phyloP scores from a whole-genome alignment of 768 basidiomycete species.

The Paxillus rubicundulus region DNA sequence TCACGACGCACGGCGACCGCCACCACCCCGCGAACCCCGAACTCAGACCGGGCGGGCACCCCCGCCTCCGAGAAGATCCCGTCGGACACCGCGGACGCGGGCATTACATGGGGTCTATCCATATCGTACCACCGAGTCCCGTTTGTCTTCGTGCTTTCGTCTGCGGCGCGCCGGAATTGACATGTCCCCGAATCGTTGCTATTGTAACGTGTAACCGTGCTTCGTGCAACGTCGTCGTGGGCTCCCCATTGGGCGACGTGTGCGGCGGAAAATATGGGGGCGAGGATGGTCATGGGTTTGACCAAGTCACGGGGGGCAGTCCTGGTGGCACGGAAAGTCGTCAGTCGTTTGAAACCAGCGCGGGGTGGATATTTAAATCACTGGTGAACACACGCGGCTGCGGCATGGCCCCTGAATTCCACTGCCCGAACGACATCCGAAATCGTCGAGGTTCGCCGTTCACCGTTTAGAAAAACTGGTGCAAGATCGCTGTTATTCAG shows the following conservation, averaged over 20 bases:
- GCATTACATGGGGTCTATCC: neutral
- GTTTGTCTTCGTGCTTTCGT: neutral
- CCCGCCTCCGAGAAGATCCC: neutral
- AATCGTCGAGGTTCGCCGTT: no score
- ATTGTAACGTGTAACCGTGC: neutral
- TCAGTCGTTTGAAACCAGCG: no score
- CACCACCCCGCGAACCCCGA: no score
- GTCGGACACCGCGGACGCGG: no score
- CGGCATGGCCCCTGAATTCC: slow-evolving; percentile 8
- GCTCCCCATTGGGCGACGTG: slow-evolving; percentile 28
- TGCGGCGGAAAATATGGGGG: slow-evolving; percentile 32
- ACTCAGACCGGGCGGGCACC: no score
- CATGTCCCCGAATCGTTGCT: neutral
- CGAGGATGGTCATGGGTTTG: neutral
- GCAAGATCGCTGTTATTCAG: no score
- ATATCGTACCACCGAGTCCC: neutral
- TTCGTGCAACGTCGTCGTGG: neutral
- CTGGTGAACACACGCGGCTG: slow-evolving; percentile 7
- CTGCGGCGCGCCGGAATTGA: no score
- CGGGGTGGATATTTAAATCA: no score
- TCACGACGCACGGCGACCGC: no score
- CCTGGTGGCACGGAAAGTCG: no score
- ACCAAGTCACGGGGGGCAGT: no score
- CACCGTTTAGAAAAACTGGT: no score
- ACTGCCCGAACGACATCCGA: neutral